Conservation (phyloP, 1,284 basidiomycete genomes). For the Rhodotorula sp. region DNA sequence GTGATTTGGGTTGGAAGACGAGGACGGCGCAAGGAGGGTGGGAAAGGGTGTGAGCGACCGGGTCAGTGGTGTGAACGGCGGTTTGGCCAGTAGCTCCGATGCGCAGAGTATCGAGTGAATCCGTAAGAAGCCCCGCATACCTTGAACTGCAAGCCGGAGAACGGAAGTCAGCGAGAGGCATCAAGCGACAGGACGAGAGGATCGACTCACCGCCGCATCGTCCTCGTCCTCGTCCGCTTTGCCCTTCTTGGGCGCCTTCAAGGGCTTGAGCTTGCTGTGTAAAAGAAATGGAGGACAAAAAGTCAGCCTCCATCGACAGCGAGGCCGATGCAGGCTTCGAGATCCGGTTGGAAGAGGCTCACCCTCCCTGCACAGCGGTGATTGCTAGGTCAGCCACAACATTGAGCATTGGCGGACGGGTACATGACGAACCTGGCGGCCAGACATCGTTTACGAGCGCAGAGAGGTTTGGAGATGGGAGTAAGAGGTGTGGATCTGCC, state of each 20-base stretch:
- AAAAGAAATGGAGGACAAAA: background rate
- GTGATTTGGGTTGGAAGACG: background rate
- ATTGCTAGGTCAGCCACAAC: too few species aligned
- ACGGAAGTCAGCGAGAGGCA: background rate
- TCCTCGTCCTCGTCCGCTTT: constrained; percentile 36
- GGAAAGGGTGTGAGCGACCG: background rate
- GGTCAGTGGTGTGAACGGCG: too few species aligned
- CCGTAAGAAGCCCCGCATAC: too few species aligned
- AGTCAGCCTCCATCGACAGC: constrained; percentile 1
- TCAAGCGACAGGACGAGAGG: background rate
- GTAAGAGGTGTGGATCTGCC: too few species aligned
- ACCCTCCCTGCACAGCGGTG: too few species aligned
- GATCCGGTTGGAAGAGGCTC: too few species aligned
- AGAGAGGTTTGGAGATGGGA: too few species aligned
- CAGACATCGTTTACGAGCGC: background rate
- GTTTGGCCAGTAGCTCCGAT: too few species aligned
- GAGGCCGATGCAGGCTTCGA: too few species aligned
- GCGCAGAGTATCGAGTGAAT: too few species aligned
- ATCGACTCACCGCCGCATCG: constrained; percentile 23
- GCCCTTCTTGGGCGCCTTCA: constrained; percentile 36
- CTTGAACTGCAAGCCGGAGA: constrained; percentile 1
- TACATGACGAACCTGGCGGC: constrained; percentile 4
- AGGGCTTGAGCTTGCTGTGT: constrained; percentile 11
- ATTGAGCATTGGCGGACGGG: background rate
- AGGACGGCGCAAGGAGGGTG: background rate